Evolutionary conservation across 345 rosid species (phyloP), one percentile per base, ranked within the genome.

Genomic region (Ceriops decandra): DNA sequence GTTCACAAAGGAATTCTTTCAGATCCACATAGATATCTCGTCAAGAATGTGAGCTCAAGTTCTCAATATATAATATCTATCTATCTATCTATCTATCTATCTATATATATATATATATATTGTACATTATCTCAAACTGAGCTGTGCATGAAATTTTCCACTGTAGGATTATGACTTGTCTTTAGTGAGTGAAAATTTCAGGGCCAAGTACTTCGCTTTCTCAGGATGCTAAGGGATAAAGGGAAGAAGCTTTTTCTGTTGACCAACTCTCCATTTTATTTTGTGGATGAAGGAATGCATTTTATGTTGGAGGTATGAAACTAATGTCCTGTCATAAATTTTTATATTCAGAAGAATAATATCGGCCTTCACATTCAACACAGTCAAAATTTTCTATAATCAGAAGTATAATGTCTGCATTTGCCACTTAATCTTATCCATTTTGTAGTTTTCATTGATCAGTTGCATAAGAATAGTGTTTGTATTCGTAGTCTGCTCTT

Each of bases 281-380:
- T 93, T 80, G 96, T 91, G 35, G 96, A 93, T 84, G 96, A 97
- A 24, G 97, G 97, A 77, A 93, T 93, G 99, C 82, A 79, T 20
- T 93, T 73, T 86, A 85, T 93, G 81, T 76, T 88, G 86, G 95
- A 93, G 97, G 99, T 93, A 78, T 60, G 68, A 72, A 67, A 72
- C 70, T 56, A 6, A 19, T 68, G 26, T 28, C 26, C 22, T 24
- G 46, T 67, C 13, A 20, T 36, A 59, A 52, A 51, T 56, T 24
- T 0, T 24, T 15, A 42, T 13, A 0, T 17, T 42, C 13, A 42
- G 49, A 42, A 42, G 49, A 42, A 42, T 42, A 13, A 42, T 42
- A 42, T 42, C 1, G 15, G 49, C 17, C 49, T 42, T 42, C 4
- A 13, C 49, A 13, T 42, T 42, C 49, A 13, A 13, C 2, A 0